phyloP scores from a whole-genome alignment of 1,139 yeast genomes.

The Chernovozyma aurita region DNA sequence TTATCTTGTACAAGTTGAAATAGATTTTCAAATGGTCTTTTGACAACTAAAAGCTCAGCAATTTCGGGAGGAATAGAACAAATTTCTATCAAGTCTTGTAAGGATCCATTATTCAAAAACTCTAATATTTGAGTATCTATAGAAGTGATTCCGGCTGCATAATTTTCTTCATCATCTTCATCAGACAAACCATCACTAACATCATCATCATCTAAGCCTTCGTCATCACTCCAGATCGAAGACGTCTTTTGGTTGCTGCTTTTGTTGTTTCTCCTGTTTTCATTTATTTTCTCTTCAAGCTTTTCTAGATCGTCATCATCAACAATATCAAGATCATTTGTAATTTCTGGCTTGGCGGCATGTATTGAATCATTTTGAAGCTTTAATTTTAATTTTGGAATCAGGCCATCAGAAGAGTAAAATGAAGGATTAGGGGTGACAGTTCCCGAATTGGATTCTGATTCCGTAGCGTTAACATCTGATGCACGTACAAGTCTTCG shows the following conservation, averaged over 20 bases:
- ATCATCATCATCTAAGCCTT: conserved; percentile 36
- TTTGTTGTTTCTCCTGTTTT: conserved; percentile 19
- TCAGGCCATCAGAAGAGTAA: not conserved
- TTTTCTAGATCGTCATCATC: conserved; percentile 36
- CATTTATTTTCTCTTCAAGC: conserved; percentile 35
- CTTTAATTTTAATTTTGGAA: conserved; percentile 4
- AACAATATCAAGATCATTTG: conserved; percentile 10
- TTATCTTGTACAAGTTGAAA: conserved; percentile 54
- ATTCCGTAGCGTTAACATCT: conserved; percentile 5
- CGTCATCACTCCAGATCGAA: conserved; percentile 40
- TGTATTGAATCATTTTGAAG: not conserved
- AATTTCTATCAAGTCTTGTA: conserved; percentile 74
- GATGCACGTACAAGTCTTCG: conserved; percentile 35
- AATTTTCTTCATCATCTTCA: conserved; percentile 34
- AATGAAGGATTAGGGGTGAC: conserved; percentile 2
- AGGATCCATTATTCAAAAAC: conserved; percentile 74
- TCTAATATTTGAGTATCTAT: conserved; percentile 65
- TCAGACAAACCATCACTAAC: conserved; percentile 37
- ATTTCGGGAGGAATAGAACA: conserved; percentile 66
- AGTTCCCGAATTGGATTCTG: conserved; percentile 4
- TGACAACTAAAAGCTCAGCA: conserved; percentile 56
- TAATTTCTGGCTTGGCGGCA: conserved; percentile 3
- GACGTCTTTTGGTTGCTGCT: conserved; percentile 10
- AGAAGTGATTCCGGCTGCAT: conserved; percentile 40
- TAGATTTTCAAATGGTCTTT: conserved; percentile 65